Percentiles rank a stretch among this genome's conserved stretches.
Evolutionary conservation across 2,329 filamentous ascomycete genomes (phyloP).

Genomic region (Rasamsonia emersonii): DNA sequence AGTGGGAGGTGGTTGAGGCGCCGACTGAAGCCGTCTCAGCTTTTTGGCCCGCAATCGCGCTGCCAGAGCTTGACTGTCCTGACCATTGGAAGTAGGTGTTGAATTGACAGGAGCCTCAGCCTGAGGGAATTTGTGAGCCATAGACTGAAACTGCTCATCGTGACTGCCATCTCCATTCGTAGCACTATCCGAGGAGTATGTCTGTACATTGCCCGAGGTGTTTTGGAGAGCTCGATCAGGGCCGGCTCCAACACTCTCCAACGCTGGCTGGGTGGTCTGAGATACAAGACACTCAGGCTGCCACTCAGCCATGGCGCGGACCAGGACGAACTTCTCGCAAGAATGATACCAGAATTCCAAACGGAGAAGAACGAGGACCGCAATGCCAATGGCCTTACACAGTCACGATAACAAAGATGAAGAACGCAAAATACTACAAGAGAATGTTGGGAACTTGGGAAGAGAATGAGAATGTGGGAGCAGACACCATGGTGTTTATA

Average conservation of each 20-base stretch:
- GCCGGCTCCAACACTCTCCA: slow-evolving; percentile 28
- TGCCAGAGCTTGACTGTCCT: slow-evolving; percentile 17
- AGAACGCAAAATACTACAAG: slow-evolving; percentile 30
- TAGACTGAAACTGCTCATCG: slow-evolving; percentile 27
- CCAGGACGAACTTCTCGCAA: slow-evolving; percentile 26
- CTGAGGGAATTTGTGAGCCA: slow-evolving; percentile 29
- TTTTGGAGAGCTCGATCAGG: slow-evolving; percentile 29
- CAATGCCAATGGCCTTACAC: slow-evolving; percentile 29
- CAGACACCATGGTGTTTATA: slow-evolving; percentile 36
- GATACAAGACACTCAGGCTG: slow-evolving; percentile 31
- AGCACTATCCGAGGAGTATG: slow-evolving; percentile 25
- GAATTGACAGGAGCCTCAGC: slow-evolving; percentile 16
- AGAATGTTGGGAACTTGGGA: slow-evolving; percentile 36
- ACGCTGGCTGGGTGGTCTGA: slow-evolving; percentile 25
- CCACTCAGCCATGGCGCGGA: slow-evolving; percentile 33
- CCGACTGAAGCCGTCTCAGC: slow-evolving; percentile 27
- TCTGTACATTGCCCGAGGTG: slow-evolving; percentile 37
- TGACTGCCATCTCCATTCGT: slow-evolving; percentile 20
- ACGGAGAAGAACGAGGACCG: slow-evolving; percentile 20
- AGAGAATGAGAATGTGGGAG: slow-evolving; percentile 31
- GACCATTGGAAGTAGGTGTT: slow-evolving; percentile 17
- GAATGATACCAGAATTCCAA: slow-evolving; percentile 33
- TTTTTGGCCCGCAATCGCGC: slow-evolving; percentile 26
- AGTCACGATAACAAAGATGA: slow-evolving; percentile 23
- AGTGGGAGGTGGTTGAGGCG: slow-evolving; percentile 14